Base-by-base conservation (phyloP, 805 yeast species). In the Peterozyma toletana region DNA sequence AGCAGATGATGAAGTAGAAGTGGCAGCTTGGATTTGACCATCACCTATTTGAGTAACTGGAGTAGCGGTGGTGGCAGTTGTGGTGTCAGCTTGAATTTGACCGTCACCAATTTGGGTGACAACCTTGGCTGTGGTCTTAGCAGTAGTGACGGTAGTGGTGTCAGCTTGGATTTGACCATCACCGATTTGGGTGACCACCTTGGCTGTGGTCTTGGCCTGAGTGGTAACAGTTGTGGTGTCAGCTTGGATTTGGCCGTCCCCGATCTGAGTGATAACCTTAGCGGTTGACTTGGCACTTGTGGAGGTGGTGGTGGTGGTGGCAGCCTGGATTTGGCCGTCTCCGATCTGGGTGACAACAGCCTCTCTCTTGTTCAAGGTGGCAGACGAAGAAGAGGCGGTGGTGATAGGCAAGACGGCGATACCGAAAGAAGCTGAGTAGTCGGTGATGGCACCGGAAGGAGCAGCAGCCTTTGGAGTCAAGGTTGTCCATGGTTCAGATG, bases 401-500 rank as follows among this genome's bases (percentile, higher is more conserved):
- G 75, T 47, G 38, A 74, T 52, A 48, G 83, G 75, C 50, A 70
- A 64, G 50, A 83, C 78, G 47, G 83, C 84, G 55, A 83, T 82
- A 67, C 90, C 91, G 55, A 83, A 83, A 40, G 73, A 58, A 40
- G 66, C 60, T 36, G 75, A 47, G 71, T 75, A 75, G 53, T 77
- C 77, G 39, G 86, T 76, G 41, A 71, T 53, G 48, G 78, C 83
- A 55, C 79, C 78, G 10, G 77, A 51, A 48, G 71, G 70, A 39
- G 72, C 56, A 16, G 75, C 60, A 39, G 74, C 75, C 36, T 62
- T 45, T 52, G 93, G 90, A 34, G 89, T 82, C 62, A 84, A 71
- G 44, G 88, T 80, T 43, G 83, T 63, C 85, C 85, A 83, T 54
- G 83, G 79, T 48, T 77, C 82, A 43, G 79, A 62, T 49, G 84